Evolutionary conservation across 2,329 filamentous ascomycete species (phyloP), one percentile per base, ranked within the genome.

Genomic region (Cercospora sp.): DNA sequence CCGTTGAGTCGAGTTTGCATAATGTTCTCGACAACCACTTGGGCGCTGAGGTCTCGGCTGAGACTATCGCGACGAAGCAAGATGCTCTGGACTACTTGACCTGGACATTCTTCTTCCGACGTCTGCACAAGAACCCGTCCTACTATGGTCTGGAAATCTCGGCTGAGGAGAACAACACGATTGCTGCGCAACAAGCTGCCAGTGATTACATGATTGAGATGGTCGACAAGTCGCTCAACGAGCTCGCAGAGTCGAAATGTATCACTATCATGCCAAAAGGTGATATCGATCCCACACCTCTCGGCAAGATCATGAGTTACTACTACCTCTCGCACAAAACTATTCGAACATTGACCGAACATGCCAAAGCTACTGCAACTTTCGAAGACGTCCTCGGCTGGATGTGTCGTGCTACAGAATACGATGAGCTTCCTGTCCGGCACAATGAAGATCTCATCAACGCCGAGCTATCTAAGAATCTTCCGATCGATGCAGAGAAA

Each of bases 401-500:
- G 94, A 95, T 99, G 89, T 94, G 90, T 70, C 88, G 89, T 63
- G 95, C 96, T 1, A 93, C 91, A 2, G 95, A 99, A 82, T 99
- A 98, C 80, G 94, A 99, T 77, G 96, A 99, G 81, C 88, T 99
- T 0, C 95, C 95, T 0, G 95, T 99, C 26, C 92, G 95, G 5
- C 95, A 99, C 82, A 99, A 99, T 77, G 95, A 99, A 81, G 96
- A 99, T 77, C 88, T 99, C 55, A 93, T 99, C 84, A 99, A 99
- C 78, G 91, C 88, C 3, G 93, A 97, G 73, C 85, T 99, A 3
- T 93, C 93, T 6, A 88, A 89, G 67, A 93, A 93, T 70, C 83
- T 99, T 0, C 92, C 93, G 0, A 88, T 95, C 63, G 81, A 85
- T 32, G 86, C 85, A 5, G 86, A 88, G 18, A 79, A 81, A 18